A percentile compares a stretch with the other conserved stretches of the same genome.
Evolutionary conservation across 2,329 filamentous ascomycete genomes (phyloP).

Genomic region (Verticillium zaregamsianum): DNA sequence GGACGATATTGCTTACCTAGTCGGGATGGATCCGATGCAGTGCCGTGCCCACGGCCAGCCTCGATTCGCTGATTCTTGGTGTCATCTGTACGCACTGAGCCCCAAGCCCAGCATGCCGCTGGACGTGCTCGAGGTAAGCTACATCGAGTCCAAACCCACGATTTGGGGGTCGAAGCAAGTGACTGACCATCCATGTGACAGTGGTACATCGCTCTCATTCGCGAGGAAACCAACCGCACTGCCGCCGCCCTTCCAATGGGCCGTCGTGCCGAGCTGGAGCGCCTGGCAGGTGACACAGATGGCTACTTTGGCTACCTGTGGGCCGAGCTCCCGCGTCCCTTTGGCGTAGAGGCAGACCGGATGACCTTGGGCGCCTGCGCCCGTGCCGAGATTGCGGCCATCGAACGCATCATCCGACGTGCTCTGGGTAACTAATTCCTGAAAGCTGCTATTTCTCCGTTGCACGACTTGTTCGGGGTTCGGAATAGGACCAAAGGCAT

Average conservation of each 20-base stretch:
- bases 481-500: neutral
- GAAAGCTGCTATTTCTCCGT: neutral
- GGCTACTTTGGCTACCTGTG: slow-evolving; percentile 51
- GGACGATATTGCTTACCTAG: slow-evolving; percentile 49
- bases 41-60: slow-evolving; percentile 41
- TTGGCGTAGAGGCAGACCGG: slow-evolving; percentile 37
- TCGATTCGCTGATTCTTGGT: slow-evolving; percentile 42
- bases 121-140: slow-evolving; percentile 53
- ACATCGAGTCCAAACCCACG: neutral
- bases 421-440: slow-evolving; percentile 20
- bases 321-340: slow-evolving; percentile 35
- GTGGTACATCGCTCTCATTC: slow-evolving; percentile 55
- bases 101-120: slow-evolving; percentile 42
- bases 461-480: neutral
- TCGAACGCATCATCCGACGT: slow-evolving; percentile 45
- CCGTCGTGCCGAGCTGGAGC: slow-evolving; percentile 34
- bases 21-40: slow-evolving; percentile 29
- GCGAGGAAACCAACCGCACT: slow-evolving; percentile 43
- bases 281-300: slow-evolving; percentile 27
- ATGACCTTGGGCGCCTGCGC: slow-evolving; percentile 45
- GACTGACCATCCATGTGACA: slow-evolving; percentile 18
- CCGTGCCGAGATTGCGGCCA: slow-evolving; percentile 39
- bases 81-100: slow-evolving; percentile 46
- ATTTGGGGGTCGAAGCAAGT: neutral
- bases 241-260: slow-evolving; percentile 33